Base-by-base conservation (phyloP, 139 green algal species). In the Pseudopediastrum boryanum region DNA sequence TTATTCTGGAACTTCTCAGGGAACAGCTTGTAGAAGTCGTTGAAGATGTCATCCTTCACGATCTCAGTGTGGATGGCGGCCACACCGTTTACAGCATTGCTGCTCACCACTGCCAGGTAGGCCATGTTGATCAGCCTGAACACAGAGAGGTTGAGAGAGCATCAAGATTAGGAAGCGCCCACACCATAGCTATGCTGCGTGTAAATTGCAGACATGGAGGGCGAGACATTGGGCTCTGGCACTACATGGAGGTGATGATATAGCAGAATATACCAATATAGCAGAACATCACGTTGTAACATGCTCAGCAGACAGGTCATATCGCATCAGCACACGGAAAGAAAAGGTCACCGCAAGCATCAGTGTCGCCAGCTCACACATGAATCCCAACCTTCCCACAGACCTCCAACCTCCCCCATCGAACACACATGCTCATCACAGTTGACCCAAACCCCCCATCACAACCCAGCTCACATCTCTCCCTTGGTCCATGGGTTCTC, bases 61-160 rank as follows among this genome's bases (percentile, higher is more conserved):
- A 98, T 95, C 63, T 94, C 83, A 38, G 87, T 94, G 92, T 99
- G 96, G 84, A 99, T 98, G 31, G 90, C 89, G 9, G 96, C 96
- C 79, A 99, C 96, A 65, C 96, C 96, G 84, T 99, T 99, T 61
- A 99, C 93, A 44, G 86, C 85, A 63, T 92, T 82, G 38, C 80
- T 93, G 68, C 89, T 91, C 10, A 98, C 94, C 35, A 97, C 82
- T 1, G 96, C 96, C 56, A 99, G 87, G 88, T 95, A 94, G 0
- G 96, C 96, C 96, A 99, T 99, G 81, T 95, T 92, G 64, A 99
- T 92, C 42, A 94, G 86, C 91, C 94, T 97, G 72, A 50, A 69
- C 29, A 61, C 8, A 13, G 21, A 29, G 8, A 68, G 63, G 29
- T n/a, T 52, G 16, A 54, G 71, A 27, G 46, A 52, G 51, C 23